These are phyloP conservation scores for Massospora cicadina DNA, from an alignment of 371 early-diverging fungal species.

Conservation along the genomic window DNA sequence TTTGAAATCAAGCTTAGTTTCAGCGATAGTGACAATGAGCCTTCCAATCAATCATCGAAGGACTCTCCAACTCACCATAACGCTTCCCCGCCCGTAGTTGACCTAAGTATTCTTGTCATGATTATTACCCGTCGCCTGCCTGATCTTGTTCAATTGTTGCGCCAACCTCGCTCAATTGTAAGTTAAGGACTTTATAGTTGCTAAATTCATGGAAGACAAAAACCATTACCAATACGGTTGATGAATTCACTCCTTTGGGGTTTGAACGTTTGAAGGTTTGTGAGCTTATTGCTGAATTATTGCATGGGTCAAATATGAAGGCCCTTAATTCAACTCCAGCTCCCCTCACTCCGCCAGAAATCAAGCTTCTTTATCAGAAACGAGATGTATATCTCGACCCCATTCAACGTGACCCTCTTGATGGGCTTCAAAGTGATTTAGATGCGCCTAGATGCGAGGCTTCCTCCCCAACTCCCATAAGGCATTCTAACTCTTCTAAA, in stretches of 20 bases:
- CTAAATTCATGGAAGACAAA: neutral
- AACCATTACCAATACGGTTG: constrained; percentile 36
- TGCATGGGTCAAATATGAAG: constrained; percentile 73
- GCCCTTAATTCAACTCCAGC: constrained; percentile 25
- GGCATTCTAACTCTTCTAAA: neutral
- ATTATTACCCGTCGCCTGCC: constrained; percentile 6
- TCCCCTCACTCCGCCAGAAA: constrained; percentile 11
- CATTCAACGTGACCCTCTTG: constrained; percentile 10
- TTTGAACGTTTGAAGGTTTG: constrained; percentile 83
- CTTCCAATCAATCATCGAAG: neutral
- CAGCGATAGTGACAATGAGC: constrained; percentile 5
- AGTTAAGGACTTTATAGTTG: neutral
- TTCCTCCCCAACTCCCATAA: neutral
- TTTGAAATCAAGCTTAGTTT: neutral
- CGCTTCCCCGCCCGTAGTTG: neutral
- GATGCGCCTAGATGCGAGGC: neutral
- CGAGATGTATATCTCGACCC: constrained; percentile 16
- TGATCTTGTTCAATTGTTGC: constrained; percentile 15
- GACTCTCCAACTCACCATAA: neutral
- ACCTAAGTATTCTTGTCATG: constrained; percentile 8
- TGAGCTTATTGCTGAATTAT: constrained; percentile 87
- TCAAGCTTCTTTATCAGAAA: constrained; percentile 18
- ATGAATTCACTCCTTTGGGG: constrained; percentile 59
- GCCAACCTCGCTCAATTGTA: constrained; percentile 23
- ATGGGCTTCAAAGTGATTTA: constrained; percentile 4